A percentile compares a stretch with the other conserved stretches of the same genome.
Conservation (phyloP, 768 basidiomycete species). For the Coprinellus micaceus region DNA sequence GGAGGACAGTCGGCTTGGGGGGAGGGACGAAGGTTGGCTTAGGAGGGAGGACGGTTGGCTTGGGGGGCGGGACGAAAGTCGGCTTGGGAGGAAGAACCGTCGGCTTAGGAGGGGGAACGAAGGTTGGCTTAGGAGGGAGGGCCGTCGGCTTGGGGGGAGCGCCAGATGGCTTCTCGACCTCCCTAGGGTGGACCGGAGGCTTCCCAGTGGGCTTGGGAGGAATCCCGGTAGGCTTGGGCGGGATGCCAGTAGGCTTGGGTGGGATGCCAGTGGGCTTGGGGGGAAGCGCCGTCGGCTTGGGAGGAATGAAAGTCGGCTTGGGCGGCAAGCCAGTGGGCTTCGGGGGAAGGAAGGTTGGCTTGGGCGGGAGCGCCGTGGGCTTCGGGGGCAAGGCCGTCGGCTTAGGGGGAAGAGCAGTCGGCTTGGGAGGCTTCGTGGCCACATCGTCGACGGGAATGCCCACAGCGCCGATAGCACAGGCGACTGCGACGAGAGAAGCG, state of each 20-base stretch:
- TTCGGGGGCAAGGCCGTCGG: not conserved
- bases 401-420: not conserved
- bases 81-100: not conserved
- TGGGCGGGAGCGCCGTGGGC: not conserved
- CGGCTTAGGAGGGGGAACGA: not conserved
- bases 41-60: not conserved
- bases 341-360: not conserved
- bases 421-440: not conserved
- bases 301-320: conserved; percentile 1
- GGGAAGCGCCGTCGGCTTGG: not conserved
- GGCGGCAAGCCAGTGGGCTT: not conserved
- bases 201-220: not conserved
- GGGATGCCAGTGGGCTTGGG: not conserved
- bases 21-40: not conserved
- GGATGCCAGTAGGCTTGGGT: not conserved
- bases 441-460: not conserved
- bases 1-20: not conserved
- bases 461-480: not conserved
- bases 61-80: not conserved
- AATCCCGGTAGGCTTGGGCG: not conserved
- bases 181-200: not conserved
- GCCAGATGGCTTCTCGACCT: not conserved
- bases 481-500: not conserved
- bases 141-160: not conserved
- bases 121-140: not conserved